Evolutionary conservation across 805 yeast species (phyloP).

Genomic region (Starmerella riodocensis): DNA sequence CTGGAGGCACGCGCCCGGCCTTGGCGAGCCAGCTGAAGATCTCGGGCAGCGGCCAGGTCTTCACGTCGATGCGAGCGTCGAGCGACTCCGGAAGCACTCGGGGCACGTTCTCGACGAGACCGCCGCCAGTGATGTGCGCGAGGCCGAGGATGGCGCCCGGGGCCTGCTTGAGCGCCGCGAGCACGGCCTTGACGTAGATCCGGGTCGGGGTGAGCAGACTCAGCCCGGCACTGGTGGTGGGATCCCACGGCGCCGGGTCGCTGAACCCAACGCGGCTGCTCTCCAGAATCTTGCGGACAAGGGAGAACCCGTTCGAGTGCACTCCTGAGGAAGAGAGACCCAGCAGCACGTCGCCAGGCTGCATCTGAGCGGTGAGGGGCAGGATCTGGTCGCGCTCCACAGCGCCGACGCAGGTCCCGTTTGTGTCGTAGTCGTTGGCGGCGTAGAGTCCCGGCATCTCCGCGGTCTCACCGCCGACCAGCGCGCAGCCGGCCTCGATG

Average conservation of each 20-base stretch:
- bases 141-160: conserved; percentile 65
- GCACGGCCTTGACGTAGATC: conserved; percentile 83
- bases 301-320: conserved; percentile 93
- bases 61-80: conserved; percentile 69
- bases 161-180: conserved; percentile 43
- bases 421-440: conserved; percentile 91
- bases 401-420: conserved; percentile 98
- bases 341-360: conserved; percentile 63
- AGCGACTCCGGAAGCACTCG: conserved; percentile 75
- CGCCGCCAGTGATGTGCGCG: conserved; percentile 98
- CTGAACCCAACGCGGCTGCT: conserved; percentile 56
- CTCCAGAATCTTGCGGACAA: conserved; percentile 84
- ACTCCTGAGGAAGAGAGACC: conserved; percentile 88
- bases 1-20: conserved; percentile 77
- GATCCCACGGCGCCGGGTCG: conserved; percentile 76
- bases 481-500: conserved; percentile 86
- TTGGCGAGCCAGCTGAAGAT: conserved; percentile 90
- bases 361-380: conserved; percentile 59
- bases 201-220: conserved; percentile 80
- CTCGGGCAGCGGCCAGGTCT: conserved; percentile 69
- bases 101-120: conserved; percentile 89
- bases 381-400: conserved; percentile 61
- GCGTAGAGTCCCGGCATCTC: conserved; percentile 99
- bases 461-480: conserved; percentile 97
- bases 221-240: conserved; percentile 61